Conservation (phyloP, 345 rosid genomes). For the Heritiera fomes region DNA sequence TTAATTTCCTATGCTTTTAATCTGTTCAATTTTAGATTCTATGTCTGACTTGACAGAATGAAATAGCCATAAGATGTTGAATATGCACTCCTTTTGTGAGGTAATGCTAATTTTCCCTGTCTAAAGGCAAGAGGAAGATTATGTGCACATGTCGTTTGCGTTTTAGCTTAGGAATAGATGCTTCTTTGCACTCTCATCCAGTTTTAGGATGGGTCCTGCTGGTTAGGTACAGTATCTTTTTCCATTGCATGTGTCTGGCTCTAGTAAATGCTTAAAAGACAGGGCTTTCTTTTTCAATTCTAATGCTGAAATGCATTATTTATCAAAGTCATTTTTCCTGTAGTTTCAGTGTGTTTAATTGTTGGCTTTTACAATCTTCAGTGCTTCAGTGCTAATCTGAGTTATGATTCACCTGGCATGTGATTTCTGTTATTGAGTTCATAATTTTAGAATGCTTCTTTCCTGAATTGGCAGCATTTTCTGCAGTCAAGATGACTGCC, state of each 20-base stretch:
- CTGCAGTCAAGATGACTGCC: constrained; percentile 16
- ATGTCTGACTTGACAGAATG: not conserved
- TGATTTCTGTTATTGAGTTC: not conserved
- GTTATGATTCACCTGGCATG: not conserved
- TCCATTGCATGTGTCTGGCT: not conserved
- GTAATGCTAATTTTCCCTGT: not conserved
- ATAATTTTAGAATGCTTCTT: constrained; percentile 21
- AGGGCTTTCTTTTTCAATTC: not conserved
- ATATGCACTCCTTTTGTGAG: not conserved
- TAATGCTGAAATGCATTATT: not conserved
- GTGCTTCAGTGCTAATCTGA: not conserved
- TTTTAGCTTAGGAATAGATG: not conserved
- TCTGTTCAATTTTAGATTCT: too few species aligned
- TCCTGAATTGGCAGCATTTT: constrained; percentile 9
- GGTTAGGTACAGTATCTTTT: not conserved
- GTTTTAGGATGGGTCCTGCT: not conserved
- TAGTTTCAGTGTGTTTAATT: too few species aligned
- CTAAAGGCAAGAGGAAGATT: not conserved
- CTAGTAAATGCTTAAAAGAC: not conserved
- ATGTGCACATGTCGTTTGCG: not conserved
- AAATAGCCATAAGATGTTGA: not conserved
- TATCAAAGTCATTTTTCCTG: not conserved
- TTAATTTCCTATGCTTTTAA: too few species aligned
- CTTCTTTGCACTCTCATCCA: not conserved
- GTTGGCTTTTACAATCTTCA: not conserved